Evolutionary conservation across 768 basidiomycete genomes (phyloP), one percentile per base, ranked within the genome.

Genomic region (Boletus subcaerulescens): DNA sequence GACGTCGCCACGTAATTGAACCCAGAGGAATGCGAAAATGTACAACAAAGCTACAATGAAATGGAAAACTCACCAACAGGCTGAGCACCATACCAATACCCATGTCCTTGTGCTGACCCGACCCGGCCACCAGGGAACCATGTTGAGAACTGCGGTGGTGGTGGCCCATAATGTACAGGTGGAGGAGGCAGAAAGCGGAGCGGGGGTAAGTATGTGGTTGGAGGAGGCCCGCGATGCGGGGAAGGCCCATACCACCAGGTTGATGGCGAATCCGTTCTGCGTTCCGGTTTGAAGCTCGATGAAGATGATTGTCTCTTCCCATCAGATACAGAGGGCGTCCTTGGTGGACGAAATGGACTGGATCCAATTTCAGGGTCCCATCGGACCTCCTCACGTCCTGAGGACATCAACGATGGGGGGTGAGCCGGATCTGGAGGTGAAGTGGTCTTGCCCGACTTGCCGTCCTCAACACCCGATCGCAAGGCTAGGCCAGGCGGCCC

Each of bases 31-130:
- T 18, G 20, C 31, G 24, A n/a, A 50, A 50, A 5, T 11, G 18
- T 39, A 35, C 11, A 13, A 45, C 17, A 33, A 3, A 52, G 24
- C 39, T 38, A 52, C 33, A n/a, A 48, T 62, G 32, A 55, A 24
- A 49, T 10, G 2, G 17, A 17, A 44, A 36, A 63, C 65, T 65
- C 58, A 66, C 65, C 66, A 14, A 41, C 42, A 5, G 56, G 43
- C n/a, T 51, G 60, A 5, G 53, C 5, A 35, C 60, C 52, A 48
- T 58, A 66, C 66, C 66, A 66, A 54, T 53, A 62, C 20, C 60
- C 63, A 31, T 63, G 54, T 9, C 63, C 56, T 45, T 57, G 65
- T 42, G 40, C 48, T 11, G 59, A 48, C 3, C 45, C 29, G 26
- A 52, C 53, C 7, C 44, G 56, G 42, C 54, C 41, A 24, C 46